These are phyloP conservation scores for Aschersonia sp. DNA, from an alignment of 2,329 filamentous ascomycete species.

Conservation along the genomic window DNA sequence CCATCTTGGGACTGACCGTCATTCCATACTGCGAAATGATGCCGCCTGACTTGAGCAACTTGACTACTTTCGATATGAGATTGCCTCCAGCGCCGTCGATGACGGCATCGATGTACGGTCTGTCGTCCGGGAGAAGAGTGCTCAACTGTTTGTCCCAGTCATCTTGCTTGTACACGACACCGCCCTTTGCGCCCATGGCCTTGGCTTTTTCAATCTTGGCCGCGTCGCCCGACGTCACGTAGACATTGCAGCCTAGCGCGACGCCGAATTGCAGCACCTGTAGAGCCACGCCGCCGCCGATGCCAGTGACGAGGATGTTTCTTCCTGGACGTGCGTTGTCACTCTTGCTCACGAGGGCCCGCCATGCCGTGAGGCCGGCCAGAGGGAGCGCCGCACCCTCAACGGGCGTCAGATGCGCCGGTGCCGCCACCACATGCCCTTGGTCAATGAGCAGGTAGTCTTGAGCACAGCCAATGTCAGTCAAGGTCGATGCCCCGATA, in stretches of 20 bases:
- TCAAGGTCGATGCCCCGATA: slow-evolving; percentile 51
- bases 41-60: slow-evolving; percentile 65
- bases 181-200: slow-evolving; percentile 60
- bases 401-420: slow-evolving; percentile 51
- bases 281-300: slow-evolving; percentile 83
- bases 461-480: slow-evolving; percentile 52
- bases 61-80: slow-evolving; percentile 53
- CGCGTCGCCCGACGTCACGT: slow-evolving; percentile 59
- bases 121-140: slow-evolving; percentile 44
- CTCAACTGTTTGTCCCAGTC: slow-evolving; percentile 70
- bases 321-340: slow-evolving; percentile 42
- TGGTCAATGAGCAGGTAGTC: slow-evolving; percentile 59
- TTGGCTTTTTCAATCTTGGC: slow-evolving; percentile 63
- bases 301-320: slow-evolving; percentile 78
- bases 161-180: slow-evolving; percentile 66
- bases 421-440: slow-evolving; percentile 61
- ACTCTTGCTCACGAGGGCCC: slow-evolving; percentile 68
- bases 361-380: slow-evolving; percentile 77
- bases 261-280: slow-evolving; percentile 68
- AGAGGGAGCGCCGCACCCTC: slow-evolving; percentile 78
- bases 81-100: slow-evolving; percentile 86
- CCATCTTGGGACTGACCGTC: slow-evolving; percentile 75
- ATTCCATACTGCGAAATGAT: slow-evolving; percentile 83
- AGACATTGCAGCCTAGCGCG: slow-evolving; percentile 62
- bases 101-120: slow-evolving; percentile 64